Conservation (phyloP, 257 asterid genomes). For the Solanum pennellii region DNA sequence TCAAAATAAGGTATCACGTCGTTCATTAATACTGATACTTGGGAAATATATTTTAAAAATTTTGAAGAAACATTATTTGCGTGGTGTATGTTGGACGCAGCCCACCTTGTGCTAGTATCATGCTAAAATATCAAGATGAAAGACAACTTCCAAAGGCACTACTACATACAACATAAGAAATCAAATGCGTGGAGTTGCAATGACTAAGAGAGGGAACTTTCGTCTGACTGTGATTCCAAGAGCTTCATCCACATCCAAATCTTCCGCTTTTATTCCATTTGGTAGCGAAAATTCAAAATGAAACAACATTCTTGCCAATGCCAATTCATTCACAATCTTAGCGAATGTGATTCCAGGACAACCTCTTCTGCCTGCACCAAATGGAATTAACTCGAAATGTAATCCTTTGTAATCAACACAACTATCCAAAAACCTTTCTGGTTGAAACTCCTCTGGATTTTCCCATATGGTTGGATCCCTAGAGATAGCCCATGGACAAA, state of each 20-base stretch:
- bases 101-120: not conserved
- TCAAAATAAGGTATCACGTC: not conserved
- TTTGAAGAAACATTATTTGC: not conserved
- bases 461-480: constrained; percentile 41
- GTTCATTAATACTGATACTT: not conserved
- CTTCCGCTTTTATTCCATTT: constrained; percentile 6
- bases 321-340: constrained; percentile 14
- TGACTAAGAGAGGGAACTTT: constrained; percentile 17
- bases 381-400: constrained; percentile 31
- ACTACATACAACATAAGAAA: not conserved
- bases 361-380: constrained; percentile 45
- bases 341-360: constrained; percentile 35
- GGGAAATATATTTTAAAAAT: not conserved
- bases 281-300: constrained; percentile 12
- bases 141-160: not conserved
- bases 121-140: not conserved
- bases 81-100: not conserved
- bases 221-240: not conserved
- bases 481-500: constrained; percentile 39
- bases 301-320: constrained; percentile 27
- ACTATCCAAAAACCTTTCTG: constrained; percentile 31
- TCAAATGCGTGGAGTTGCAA: constrained; percentile 2
- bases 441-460: constrained; percentile 30
- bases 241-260: constrained; percentile 25
- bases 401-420: constrained; percentile 25